Base-by-base conservation (phyloP, 768 basidiomycete species). In the Polyporus arcularius region DNA sequence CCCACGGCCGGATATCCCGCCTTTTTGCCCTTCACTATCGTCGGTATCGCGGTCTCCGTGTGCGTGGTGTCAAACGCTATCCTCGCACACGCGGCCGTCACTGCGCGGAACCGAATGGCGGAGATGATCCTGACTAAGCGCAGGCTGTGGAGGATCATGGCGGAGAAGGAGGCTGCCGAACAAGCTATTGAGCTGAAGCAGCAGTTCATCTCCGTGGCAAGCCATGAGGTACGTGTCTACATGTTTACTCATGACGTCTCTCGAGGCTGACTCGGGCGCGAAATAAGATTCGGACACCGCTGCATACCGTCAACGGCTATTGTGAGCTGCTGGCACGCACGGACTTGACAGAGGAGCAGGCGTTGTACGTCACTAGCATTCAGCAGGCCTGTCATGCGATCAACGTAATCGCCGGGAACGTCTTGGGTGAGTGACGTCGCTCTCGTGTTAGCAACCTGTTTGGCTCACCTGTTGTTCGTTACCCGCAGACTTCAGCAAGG, bases 81-180 rank as follows among this genome's bases (percentile, higher is more conserved):
- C 6, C 65, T 72, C 4, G 71, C 71, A 10, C 66, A 72, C 35
- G 62, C 40, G 18, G 71, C 71, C 6, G 69, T 70, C 21, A 61
- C 60, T 8, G 67, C 71, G 3, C 65, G 71, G 35, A 72, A 72
- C 45, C 63, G 65, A 16, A 70, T 72, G 69, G 71, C 69, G 39
- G 71, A 72, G 56, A 65, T 69, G 46, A 69, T 70, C 39, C 55
- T 70, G 28, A 72, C 71, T 18, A 70, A 67, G 55, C 58, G 71
- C 2, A 56, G 69, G 9, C 48, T 70, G 5, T 70, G 69, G 71
- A 65, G 71, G 2, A 70, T 70, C 54, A 72, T 72, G 71, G 71
- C 71, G 5, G 71, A 72, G 61, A 72, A 72, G 58, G 69, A 72
- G 50, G 71, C 71, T 0, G 71, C 71, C 2, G 71, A 72, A 53